Evolutionary conservation across 805 yeast species (phyloP).

Genomic region (Komagataella pseudopastoris): DNA sequence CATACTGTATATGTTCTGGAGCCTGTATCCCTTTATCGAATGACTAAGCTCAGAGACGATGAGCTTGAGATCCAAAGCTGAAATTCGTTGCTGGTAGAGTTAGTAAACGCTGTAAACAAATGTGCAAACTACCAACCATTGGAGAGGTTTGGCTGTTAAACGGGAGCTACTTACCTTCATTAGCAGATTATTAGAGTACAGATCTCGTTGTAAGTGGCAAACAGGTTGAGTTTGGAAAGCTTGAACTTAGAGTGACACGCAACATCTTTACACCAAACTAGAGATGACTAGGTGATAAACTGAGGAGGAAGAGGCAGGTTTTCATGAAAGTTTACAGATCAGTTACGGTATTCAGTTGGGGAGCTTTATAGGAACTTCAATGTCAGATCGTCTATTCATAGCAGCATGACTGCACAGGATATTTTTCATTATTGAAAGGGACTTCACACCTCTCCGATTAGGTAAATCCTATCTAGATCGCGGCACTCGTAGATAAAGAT

Average conservation of each 20-base stretch:
- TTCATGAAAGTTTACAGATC: too few species aligned
- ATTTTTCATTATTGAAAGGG: background rate
- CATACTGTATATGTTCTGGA: slow-evolving; percentile 78
- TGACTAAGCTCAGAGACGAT: slow-evolving; percentile 51
- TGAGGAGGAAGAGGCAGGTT: background rate
- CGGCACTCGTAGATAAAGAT: background rate
- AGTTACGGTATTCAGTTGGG: too few species aligned
- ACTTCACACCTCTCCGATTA: background rate
- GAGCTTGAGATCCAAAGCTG: slow-evolving; percentile 70
- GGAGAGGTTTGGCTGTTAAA: background rate
- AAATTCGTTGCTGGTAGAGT: slow-evolving; percentile 60
- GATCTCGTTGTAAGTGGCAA: background rate
- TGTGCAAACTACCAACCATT: background rate
- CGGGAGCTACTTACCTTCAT: background rate
- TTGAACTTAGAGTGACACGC: background rate
- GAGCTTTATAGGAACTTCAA: too few species aligned
- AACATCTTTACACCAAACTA: background rate
- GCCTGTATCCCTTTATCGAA: slow-evolving; percentile 47
- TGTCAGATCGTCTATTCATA: too few species aligned
- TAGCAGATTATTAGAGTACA: background rate
- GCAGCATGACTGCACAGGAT: too few species aligned
- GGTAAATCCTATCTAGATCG: background rate
- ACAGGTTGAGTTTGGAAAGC: background rate
- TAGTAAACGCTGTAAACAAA: background rate
- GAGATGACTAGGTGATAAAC: background rate